These are phyloP conservation scores for Solanum gandarillasii DNA, from an alignment of 257 asterid species.

Conservation along the genomic window DNA sequence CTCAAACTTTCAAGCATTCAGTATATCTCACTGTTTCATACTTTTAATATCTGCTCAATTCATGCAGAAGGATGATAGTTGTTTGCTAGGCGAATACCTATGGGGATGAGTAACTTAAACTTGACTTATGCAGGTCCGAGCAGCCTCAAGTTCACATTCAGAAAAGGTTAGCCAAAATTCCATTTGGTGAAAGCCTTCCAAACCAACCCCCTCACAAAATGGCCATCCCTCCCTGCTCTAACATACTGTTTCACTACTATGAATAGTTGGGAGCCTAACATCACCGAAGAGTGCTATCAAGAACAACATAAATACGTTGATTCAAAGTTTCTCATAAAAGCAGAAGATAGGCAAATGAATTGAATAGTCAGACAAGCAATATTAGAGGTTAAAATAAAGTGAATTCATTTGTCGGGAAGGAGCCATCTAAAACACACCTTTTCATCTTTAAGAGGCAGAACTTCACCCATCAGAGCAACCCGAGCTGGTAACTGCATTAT, in stretches of 20 bases:
- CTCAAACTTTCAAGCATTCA: background rate
- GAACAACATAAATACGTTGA: background rate
- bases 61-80: background rate
- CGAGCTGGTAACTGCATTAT: slow-evolving; percentile 68
- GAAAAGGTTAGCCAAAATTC: background rate
- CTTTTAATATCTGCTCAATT: background rate
- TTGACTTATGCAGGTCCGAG: background rate
- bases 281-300: background rate
- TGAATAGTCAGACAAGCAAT: background rate
- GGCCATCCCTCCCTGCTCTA: background rate
- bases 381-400: background rate
- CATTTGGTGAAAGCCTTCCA: background rate
- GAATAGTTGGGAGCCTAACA: background rate
- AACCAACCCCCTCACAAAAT: background rate
- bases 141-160: background rate
- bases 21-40: background rate
- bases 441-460: slow-evolving; percentile 47
- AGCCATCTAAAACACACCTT: slow-evolving; percentile 35
- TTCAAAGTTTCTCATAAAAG: background rate
- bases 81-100: background rate
- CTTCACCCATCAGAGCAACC: slow-evolving; percentile 81
- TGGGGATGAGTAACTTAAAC: background rate
- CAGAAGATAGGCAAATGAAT: background rate
- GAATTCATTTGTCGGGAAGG: background rate
- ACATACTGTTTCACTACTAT: background rate